Conservation (phyloP, 2,329 filamentous ascomycete genomes). For the Fusarium ambrosium region DNA sequence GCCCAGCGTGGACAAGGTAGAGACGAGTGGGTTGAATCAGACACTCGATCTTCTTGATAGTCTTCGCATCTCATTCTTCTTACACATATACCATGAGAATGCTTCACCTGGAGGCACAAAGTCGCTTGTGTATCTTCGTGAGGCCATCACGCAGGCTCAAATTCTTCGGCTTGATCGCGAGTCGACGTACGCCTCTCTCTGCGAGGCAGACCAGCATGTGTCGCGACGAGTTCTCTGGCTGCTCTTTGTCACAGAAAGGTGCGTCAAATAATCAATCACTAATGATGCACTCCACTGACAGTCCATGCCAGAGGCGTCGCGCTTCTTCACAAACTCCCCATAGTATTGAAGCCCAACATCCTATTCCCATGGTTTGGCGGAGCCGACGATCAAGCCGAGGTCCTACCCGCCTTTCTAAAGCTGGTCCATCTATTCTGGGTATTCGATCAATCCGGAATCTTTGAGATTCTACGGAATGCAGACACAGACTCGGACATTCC, state of each 20-base stretch:
- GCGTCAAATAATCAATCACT: slow-evolving; percentile 3
- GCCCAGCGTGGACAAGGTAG: slow-evolving; percentile 45
- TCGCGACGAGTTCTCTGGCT: slow-evolving; percentile 62
- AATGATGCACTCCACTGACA: slow-evolving; percentile 15
- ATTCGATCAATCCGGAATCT: slow-evolving; percentile 64
- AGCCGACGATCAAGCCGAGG: slow-evolving; percentile 56
- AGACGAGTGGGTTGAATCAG: slow-evolving; percentile 46
- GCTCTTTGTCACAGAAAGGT: slow-evolving; percentile 62
- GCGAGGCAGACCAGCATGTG: slow-evolving; percentile 58
- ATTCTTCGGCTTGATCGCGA: slow-evolving; percentile 62
- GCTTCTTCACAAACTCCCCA: slow-evolving; percentile 63
- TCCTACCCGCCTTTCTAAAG: slow-evolving; percentile 63
- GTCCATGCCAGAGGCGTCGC: slow-evolving; percentile 58
- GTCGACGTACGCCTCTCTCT: slow-evolving; percentile 54
- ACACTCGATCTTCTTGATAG: slow-evolving; percentile 54
- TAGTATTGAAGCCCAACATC: slow-evolving; percentile 59
- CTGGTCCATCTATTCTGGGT: slow-evolving; percentile 64
- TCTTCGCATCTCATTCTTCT: slow-evolving; percentile 63
- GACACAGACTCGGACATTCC: slow-evolving; percentile 52
- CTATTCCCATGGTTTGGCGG: slow-evolving; percentile 51
- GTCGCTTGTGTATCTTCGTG: slow-evolving; percentile 62
- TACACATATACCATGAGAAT: slow-evolving; percentile 67
- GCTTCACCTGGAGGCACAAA: slow-evolving; percentile 59
- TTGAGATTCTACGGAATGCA: slow-evolving; percentile 59
- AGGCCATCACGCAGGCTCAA: slow-evolving; percentile 66